Conservation (phyloP, 805 yeast genomes). For the Priceomyces haplophilus region DNA sequence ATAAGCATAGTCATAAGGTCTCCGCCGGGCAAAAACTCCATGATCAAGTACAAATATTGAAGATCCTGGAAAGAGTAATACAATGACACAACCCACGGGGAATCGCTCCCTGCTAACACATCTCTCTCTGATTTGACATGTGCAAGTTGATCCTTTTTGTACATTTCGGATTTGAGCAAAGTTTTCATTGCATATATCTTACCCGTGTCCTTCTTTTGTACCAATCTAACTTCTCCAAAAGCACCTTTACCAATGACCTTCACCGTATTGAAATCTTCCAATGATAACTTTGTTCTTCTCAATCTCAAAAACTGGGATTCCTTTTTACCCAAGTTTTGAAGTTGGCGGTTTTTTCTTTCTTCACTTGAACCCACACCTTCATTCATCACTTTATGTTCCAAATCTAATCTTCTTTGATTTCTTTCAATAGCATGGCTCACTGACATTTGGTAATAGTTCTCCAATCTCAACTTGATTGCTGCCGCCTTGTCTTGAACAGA, state of each 20-base stretch:
- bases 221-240: constrained; percentile 93
- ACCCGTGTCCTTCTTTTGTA: constrained; percentile 89
- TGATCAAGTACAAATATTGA: constrained; percentile 68
- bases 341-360: constrained; percentile 80
- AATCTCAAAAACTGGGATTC: constrained; percentile 84
- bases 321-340: constrained; percentile 78
- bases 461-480: constrained; percentile 75
- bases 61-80: constrained; percentile 81
- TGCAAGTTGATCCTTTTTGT: constrained; percentile 88
- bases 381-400: constrained; percentile 66
- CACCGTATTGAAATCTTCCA: constrained; percentile 84
- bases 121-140: constrained; percentile 96
- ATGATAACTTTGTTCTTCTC: constrained; percentile 75
- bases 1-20: constrained; percentile 93
- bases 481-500: constrained; percentile 79
- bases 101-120: constrained; percentile 84
- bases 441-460: constrained; percentile 80
- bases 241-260: constrained; percentile 97
- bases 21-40: constrained; percentile 83
- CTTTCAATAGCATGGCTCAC: constrained; percentile 93
- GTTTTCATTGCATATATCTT: constrained; percentile 95
- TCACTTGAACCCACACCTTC: constrained; percentile 69
- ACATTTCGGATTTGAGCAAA: constrained; percentile 85
- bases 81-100: constrained; percentile 84
- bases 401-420: constrained; percentile 83